Base-by-base conservation (phyloP, 2,329 filamentous ascomycete genomes). In the Metarhizium anisopliae region DNA sequence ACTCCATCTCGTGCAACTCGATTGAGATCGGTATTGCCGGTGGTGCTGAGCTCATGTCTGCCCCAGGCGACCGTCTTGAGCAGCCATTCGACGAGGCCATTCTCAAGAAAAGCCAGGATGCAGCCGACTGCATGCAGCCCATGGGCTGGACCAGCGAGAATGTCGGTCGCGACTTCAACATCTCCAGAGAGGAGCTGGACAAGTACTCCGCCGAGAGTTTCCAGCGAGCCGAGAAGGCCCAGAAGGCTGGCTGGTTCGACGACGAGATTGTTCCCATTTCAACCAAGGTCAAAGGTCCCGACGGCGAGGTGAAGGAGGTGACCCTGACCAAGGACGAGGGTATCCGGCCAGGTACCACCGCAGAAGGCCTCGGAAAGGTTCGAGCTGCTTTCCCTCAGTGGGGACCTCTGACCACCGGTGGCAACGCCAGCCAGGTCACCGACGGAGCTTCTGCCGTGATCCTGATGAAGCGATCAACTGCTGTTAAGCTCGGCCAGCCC, bases 131-230 rank as follows among this genome's bases (percentile, higher is more conserved):
- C 79, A 83, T 93, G 83, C 83, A 91, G 79, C 89, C 93, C 62
- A 99, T 99, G 94, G 94, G 94, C 25, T 95, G 95, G 83, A 99
- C 94, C 2, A 93, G 87, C 58, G 94, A 99, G 78, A 97, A 97
- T 69, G 91, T 99, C 32, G 90, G 87, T 64, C 84, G 84, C 51
- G 94, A 97, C 74, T 97, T 97, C 72, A 83, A 87, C 68, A 86
- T 99, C 68, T 75, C 83, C 2, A 83, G 94, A 59, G 85, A 92
- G 68, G 74, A 76, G 69, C 89, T 97, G 75, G 94, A 99, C 72
- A 77, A 80, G 62, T 97, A 85, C 70, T 90, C 94, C 0, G 88
- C 88, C 10, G 90, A 95, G 76, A 91, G 86, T 50, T 99, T 91
- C 78, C 82, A 85, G 61, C 82, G 91, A 51, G 94, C 94, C 32